Evolutionary conservation across 2,329 filamentous ascomycete genomes (phyloP), one percentile per base, ranked within the genome.

Genomic region (Canariomyces notabilis): DNA sequence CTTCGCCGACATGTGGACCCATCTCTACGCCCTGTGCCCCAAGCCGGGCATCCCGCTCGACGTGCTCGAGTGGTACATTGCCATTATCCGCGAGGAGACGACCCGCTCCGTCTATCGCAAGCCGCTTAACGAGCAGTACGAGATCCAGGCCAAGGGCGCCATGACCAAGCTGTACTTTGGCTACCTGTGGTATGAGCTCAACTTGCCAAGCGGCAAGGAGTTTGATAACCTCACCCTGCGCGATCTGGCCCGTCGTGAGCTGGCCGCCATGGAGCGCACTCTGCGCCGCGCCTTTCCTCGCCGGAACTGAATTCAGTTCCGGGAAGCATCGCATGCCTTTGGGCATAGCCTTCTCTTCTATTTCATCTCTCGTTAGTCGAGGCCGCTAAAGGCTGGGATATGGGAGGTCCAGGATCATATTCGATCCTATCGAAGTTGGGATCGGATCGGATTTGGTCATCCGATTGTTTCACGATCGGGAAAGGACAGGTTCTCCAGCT

Each of bases 1-100:
- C 4, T 69, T 67, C 42, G 69, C 76, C 1, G 53, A 68, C 15
- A 53, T 63, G 26, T 83, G 78, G 78, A 59, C 65, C 19, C 71
- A 79, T 51, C 67, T 75, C 50, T 77, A 77, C 56, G 70, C 70
- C 0, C 62, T 82, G 22, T 66, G 66, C 3, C 69, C 73, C 4
- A 79, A 77, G 62, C 67, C 69, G 1, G 67, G 65, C 23, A 57
- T 67, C 29, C 71, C 75, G 0, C 55, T 68, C 12, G 80, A 83
- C 55, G 60, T 82, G 2, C 59, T 82, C 18, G 72, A 81, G 77
- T 82, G 71, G 67, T 82, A 80, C 62, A 73, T 81, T 44, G 64
- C 67, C 14, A 48, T 78, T 19, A 74, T 82, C 46, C 74, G 76
- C 31, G 71, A 77, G 53, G 72, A 77, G 56, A 75, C 76, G 0